phyloP scores from a whole-genome alignment of 2,329 filamentous ascomycete genomes.

The Exophiala viscosa region DNA sequence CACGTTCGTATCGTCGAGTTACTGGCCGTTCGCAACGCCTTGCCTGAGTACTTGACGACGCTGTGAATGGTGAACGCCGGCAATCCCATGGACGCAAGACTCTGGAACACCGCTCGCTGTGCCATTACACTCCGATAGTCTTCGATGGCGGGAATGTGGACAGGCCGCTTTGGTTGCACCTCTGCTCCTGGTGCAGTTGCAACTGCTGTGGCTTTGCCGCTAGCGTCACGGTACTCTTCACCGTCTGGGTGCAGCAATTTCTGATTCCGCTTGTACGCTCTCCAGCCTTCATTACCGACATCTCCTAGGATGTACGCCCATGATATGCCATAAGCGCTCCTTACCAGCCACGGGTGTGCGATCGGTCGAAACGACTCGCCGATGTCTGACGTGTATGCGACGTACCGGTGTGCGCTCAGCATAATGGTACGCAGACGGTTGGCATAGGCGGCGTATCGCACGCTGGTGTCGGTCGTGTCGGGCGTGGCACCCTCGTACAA shows the following conservation, averaged over 20 bases:
- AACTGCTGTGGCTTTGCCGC: conserved; percentile 44
- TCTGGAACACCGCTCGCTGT: conserved; percentile 86
- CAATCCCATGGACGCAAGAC: conserved; percentile 85
- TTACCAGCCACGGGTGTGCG: conserved; percentile 78
- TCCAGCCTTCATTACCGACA: conserved; percentile 89
- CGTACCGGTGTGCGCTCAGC: conserved; percentile 86
- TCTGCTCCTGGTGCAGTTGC: conserved; percentile 39
- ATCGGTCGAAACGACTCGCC: conserved; percentile 94
- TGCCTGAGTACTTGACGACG: conserved; percentile 83
- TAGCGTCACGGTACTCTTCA: conserved; percentile 33
- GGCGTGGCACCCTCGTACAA: conserved; percentile 66
- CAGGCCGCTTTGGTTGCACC: conserved; percentile 30
- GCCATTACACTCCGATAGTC: conserved; percentile 90
- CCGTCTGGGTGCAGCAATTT: conserved; percentile 65
- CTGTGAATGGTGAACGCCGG: conserved; percentile 93
- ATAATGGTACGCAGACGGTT: conserved; percentile 81
- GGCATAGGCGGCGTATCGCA: conserved; percentile 92
- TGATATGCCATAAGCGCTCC: conserved; percentile 80
- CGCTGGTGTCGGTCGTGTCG: conserved; percentile 76
- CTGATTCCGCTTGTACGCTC: conserved; percentile 86
- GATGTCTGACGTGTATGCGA: conserved; percentile 94
- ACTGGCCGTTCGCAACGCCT: conserved; percentile 77
- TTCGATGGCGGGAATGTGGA: conserved; percentile 67
- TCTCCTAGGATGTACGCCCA: conserved; percentile 93
- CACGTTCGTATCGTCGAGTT: conserved; percentile 74